Evolutionary conservation across 805 yeast genomes (phyloP).

Genomic region (Wickerhamiella kurtzmanii): DNA sequence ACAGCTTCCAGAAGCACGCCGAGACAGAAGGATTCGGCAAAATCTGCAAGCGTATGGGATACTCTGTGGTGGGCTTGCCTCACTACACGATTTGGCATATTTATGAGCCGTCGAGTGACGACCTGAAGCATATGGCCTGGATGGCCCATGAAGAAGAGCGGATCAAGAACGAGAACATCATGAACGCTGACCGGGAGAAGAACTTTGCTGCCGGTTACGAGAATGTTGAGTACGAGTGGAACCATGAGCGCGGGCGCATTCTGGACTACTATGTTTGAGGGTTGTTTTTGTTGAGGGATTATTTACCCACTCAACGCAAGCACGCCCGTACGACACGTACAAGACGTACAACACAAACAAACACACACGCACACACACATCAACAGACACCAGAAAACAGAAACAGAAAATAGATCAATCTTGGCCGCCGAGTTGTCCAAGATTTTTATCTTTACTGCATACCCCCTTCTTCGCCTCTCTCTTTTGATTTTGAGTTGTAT

Average conservation of each 20-base stretch:
- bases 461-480: no score
- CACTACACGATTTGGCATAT: slow-evolving; percentile 97
- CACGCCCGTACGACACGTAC: no score
- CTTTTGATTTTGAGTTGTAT: no score
- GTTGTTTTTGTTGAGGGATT: no score
- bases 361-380: no score
- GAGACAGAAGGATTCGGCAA: slow-evolving; percentile 97
- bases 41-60: slow-evolving; percentile 77
- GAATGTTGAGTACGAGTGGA: slow-evolving; percentile 64
- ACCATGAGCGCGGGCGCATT: slow-evolving; percentile 51
- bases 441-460: no score
- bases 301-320: no score
- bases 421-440: no score
- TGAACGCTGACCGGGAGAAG: slow-evolving; percentile 25
- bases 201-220: slow-evolving; percentile 66
- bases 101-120: slow-evolving; percentile 91
- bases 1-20: slow-evolving; percentile 90
- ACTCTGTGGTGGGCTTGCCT: slow-evolving; percentile 78
- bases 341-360: no score
- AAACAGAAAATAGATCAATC: no score
- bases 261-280: slow-evolving; percentile 36
- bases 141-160: slow-evolving; percentile 33
- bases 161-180: slow-evolving; percentile 25
- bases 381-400: no score
- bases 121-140: slow-evolving; percentile 53